Base-by-base conservation (phyloP, 345 rosid species). In the Boechera stricta region DNA sequence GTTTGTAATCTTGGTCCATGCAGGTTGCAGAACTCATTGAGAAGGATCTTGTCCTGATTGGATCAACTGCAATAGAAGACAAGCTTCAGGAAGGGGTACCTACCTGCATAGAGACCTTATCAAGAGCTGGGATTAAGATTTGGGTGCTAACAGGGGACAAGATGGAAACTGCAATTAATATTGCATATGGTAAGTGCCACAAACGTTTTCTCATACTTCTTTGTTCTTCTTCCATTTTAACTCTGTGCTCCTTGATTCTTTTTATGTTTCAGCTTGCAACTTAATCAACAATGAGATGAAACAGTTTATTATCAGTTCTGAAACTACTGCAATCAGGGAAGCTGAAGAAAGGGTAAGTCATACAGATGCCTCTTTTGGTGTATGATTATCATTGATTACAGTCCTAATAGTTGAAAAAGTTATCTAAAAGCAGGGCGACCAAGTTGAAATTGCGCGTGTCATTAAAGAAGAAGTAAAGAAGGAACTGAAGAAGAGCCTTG, bases 61-160 rank as follows among this genome's bases (percentile, higher is more conserved):
- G 98, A 38, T 75, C 84, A 76, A 92, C 98, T 74, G 97, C 98
- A 45, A 94, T 94, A 84, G 98, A 94, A 87, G 98, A 94, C 85
- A 94, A 94, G 78, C 98, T 94, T 84, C 98, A 94, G 84, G 98
- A 94, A 83, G 98, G 97, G 69, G 98, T 94, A 33, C 98, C 97
- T 28, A 70, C 79, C 82, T 94, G 98, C 83, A 94, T 94, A 69
- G 92, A 94, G 85, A 92, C 95, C 71, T 97, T 94, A 80, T 84
- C 97, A 53, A 92, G 83, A 83, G 98, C 98, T 80, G 98, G 98
- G 69, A 92, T 94, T 76, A 94, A 94, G 87, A 90, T 94, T 73
- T 94, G 98, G 98, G 86, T 94, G 80, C 85, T 94, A 56, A 94
- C 98, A 62, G 98, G 98, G 73, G 98, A 92, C 83, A 92, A 94